phyloP scores from a whole-genome alignment of 805 yeast genomes.

The Metschnikowia arizonensis region DNA sequence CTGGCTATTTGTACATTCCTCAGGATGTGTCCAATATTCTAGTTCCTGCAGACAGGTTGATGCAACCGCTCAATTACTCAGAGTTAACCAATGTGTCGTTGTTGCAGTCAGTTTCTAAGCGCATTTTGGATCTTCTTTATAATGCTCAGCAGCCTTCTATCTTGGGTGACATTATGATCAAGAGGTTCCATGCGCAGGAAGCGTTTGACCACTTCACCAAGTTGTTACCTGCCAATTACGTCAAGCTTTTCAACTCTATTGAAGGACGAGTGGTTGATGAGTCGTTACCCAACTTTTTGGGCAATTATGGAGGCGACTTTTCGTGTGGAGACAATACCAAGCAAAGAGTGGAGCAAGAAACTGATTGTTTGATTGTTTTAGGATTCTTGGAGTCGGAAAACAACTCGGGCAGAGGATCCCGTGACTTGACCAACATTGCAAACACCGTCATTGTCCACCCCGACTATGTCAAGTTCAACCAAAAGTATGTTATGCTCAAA shows the following conservation, averaged over 20 bases:
- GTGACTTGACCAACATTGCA: slow-evolving; percentile 21
- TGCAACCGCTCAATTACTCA: slow-evolving; percentile 13
- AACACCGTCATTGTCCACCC: slow-evolving; percentile 38
- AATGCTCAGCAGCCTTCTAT: slow-evolving; percentile 56
- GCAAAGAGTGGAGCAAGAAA: slow-evolving; percentile 32
- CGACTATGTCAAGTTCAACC: slow-evolving; percentile 38
- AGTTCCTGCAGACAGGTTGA: slow-evolving; percentile 24
- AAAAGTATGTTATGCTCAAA: slow-evolving; percentile 22
- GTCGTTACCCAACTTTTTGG: slow-evolving; percentile 57
- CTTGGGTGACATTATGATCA: slow-evolving; percentile 66
- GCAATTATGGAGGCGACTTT: slow-evolving; percentile 66
- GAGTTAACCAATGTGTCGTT: slow-evolving; percentile 15
- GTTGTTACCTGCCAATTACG: slow-evolving; percentile 31
- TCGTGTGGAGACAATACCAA: slow-evolving; percentile 25
- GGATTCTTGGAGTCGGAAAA: slow-evolving; percentile 53
- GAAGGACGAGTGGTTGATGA: slow-evolving; percentile 77
- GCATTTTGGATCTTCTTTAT: slow-evolving; percentile 50
- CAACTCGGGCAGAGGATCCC: slow-evolving; percentile 25
- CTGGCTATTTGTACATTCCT: slow-evolving; percentile 82
- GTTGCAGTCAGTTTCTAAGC: slow-evolving; percentile 22
- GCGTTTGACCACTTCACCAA: slow-evolving; percentile 48
- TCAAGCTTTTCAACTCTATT: slow-evolving; percentile 54
- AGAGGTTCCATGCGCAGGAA: slow-evolving; percentile 50
- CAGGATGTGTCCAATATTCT: slow-evolving; percentile 53
- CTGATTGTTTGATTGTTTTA: slow-evolving; percentile 67